Conservation (phyloP, 495 filamentous ascomycete species). For the Lindgomyces ingoldianus region DNA sequence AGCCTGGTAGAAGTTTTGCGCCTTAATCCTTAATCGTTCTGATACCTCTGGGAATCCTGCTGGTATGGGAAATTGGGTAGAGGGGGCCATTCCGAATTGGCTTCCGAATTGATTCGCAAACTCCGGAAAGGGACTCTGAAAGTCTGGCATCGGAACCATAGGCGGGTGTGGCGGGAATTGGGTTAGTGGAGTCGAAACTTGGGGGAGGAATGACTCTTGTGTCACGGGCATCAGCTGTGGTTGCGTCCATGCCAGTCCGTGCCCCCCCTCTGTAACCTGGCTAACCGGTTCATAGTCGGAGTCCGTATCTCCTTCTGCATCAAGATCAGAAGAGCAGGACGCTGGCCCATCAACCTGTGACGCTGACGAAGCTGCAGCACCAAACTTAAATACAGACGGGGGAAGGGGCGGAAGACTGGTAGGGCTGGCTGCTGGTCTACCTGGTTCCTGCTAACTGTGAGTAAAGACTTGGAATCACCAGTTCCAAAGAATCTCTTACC, state of each 20-base stretch:
- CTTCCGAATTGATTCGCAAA: neutral
- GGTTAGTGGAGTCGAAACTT: neutral
- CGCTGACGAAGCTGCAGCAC: too few species aligned
- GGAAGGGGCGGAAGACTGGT: neutral
- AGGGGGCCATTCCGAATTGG: too few species aligned
- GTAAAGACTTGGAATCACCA: neutral
- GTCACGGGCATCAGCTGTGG: neutral
- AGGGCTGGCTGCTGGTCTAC: neutral
- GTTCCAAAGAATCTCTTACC: neutral
- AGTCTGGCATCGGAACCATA: neutral
- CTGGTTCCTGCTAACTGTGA: neutral
- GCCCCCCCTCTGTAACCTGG: neutral
- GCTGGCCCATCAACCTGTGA: neutral
- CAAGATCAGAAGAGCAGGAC: neutral
- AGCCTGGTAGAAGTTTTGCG: neutral
- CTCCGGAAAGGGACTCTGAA: neutral
- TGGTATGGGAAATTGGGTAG: too few species aligned
- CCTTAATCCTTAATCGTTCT: too few species aligned
- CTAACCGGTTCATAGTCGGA: neutral
- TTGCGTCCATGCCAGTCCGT: neutral
- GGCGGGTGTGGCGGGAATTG: neutral
- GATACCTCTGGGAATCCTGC: too few species aligned
- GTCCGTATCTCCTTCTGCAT: slow-evolving; percentile 16
- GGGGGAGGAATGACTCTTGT: neutral
- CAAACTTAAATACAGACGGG: too few species aligned